These are phyloP conservation scores for Eragrostis nindensis DNA, from an alignment of 176 grass and related monocot genomes.

Conservation along the genomic window DNA sequence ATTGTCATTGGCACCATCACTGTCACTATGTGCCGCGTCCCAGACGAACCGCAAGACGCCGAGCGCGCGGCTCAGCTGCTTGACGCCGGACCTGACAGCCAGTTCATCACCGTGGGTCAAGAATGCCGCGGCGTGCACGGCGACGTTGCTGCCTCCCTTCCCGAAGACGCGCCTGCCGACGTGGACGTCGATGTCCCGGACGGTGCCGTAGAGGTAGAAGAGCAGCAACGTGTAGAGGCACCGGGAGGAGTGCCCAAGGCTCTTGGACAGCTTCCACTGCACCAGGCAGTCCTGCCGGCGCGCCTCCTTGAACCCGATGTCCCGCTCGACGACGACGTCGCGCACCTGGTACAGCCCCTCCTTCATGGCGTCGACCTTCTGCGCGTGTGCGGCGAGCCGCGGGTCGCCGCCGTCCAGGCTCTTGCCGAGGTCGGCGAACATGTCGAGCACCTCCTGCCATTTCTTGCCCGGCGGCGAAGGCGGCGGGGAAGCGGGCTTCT, in stretches of 20 bases:
- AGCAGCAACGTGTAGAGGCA: slow-evolving; percentile 82
- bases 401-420: slow-evolving; percentile 46
- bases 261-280: slow-evolving; percentile 72
- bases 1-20: slow-evolving; percentile 5
- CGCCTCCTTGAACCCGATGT: slow-evolving; percentile 73
- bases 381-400: slow-evolving; percentile 39
- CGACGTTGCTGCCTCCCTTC: slow-evolving; percentile 42
- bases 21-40: slow-evolving; percentile 51
- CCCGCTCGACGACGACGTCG: slow-evolving; percentile 65
- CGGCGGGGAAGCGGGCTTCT: slow-evolving; percentile 38
- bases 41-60: slow-evolving; percentile 70
- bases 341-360: slow-evolving; percentile 79
- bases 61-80: slow-evolving; percentile 64
- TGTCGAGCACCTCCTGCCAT: slow-evolving; percentile 88
- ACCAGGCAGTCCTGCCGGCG: slow-evolving; percentile 77
- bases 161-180: slow-evolving; percentile 41
- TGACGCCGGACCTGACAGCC: slow-evolving; percentile 50
- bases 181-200: slow-evolving; percentile 64
- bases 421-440: slow-evolving; percentile 74
- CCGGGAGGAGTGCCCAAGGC: slow-evolving; percentile 71
- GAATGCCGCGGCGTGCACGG: slow-evolving; percentile 51
- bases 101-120: slow-evolving; percentile 42
- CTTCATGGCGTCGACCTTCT: slow-evolving; percentile 77
- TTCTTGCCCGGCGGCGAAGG: slow-evolving; percentile 44
- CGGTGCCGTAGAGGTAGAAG: slow-evolving; percentile 75